Evolutionary conservation across 2,329 filamentous ascomycete species (phyloP).

Genomic region (Cyclaneusma minus): DNA sequence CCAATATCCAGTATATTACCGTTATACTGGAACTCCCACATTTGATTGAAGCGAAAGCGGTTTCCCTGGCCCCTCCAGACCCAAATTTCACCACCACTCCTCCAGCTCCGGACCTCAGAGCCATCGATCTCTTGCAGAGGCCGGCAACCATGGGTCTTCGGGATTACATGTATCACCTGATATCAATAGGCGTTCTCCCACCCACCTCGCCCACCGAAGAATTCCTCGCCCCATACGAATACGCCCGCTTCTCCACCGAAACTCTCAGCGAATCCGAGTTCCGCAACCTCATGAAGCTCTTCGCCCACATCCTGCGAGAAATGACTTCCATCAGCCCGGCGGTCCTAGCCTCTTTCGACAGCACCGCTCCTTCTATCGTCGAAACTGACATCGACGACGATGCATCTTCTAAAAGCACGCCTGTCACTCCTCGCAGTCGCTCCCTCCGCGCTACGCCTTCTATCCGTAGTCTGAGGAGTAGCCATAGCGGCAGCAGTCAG

Average conservation of each 20-base stretch:
- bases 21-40: constrained; percentile 77
- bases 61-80: constrained; percentile 56
- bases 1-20: constrained; percentile 67
- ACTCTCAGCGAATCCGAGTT: constrained; percentile 59
- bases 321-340: constrained; percentile 39
- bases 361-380: constrained; percentile 10
- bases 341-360: constrained; percentile 9
- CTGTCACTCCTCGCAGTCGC: constrained; percentile 11
- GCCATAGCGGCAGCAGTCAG: constrained; percentile 7
- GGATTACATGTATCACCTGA: constrained; percentile 62
- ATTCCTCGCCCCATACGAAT: constrained; percentile 69
- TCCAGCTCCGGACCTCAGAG: constrained; percentile 44
- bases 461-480: constrained; percentile 1
- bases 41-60: constrained; percentile 80
- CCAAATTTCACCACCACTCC: constrained; percentile 23
- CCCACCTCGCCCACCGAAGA: constrained; percentile 29
- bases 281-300: constrained; percentile 64
- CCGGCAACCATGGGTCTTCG: constrained; percentile 58
- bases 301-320: constrained; percentile 62
- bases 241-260: constrained; percentile 63
- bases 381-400: constrained; percentile 3
- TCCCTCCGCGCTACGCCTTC: constrained; percentile 10
- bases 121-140: constrained; percentile 57
- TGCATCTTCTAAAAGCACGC: constrained; percentile 6
- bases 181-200: constrained; percentile 48